Evolutionary conservation across 371 early-diverging fungal genomes (phyloP), one percentile per base, ranked within the genome.

Genomic region (Syncephalastrum sp.): DNA sequence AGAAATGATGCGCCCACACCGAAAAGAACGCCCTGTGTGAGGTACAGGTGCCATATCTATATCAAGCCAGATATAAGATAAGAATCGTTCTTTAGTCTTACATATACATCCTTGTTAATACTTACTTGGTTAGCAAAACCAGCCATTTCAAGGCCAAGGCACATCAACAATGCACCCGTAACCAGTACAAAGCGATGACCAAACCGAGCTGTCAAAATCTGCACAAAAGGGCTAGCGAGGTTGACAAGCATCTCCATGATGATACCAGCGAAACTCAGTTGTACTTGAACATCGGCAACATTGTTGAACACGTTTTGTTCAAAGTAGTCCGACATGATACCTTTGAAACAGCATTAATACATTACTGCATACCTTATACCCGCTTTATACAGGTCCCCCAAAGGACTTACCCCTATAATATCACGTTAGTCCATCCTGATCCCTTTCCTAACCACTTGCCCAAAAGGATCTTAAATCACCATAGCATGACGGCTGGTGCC

Each of bases 11-110:
- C 85, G 19, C 90, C 90, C 0, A 80, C 17, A 0, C 85, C 85
- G 65, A 87, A 85, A 13, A 89, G 43, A 3, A 91, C 54, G 14
- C 90, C 91, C 66, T 90, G 90, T 1, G 89, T 81, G 3, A 91
- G 52, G 33, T 82, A 78, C 29, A 88, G 56, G 24, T 89, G 87
- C 89, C 88, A 89, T 2, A 71, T 71, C 53, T 61, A 5, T 23
- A 54, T 44, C 23, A 42, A 8, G 3, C 17, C 38, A 15, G 19
- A 47, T 17, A 23, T 5, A 38, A n/a, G 27, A 3, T 21, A 52
- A 33, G 12, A n/a, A 46, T 0, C 2, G 12, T 0, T 7, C 27
- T 13, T 44, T 45, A 53, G n/a, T 17, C 6, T 15, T 16, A 12
- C 8, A 17, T 25, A 23, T 8, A 17, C 24, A 10, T 15, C 23